Conservation (phyloP, 2,329 filamentous ascomycete genomes). For the Aspergillus hortae region DNA sequence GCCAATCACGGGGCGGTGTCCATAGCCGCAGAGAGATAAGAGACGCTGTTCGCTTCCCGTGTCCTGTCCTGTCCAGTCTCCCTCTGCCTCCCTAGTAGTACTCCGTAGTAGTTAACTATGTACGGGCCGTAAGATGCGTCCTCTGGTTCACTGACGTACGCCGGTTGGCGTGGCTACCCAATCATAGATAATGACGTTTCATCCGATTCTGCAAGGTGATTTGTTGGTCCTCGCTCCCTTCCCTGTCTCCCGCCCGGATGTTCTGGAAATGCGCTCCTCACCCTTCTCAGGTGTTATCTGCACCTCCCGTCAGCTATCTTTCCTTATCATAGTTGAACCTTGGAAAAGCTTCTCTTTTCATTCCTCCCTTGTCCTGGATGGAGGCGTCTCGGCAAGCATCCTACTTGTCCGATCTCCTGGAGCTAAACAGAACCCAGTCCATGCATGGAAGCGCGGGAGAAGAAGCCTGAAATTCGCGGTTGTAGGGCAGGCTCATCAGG, state of each 20-base stretch:
- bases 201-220: neutral
- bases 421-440: neutral
- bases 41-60: neutral
- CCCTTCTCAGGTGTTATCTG: neutral
- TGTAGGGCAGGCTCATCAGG: no score
- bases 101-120: no score
- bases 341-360: conserved; percentile 13
- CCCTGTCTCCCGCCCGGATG: neutral
- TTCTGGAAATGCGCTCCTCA: neutral
- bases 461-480: conserved; percentile 6
- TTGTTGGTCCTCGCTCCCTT: neutral
- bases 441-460: conserved; percentile 32
- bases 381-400: neutral
- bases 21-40: neutral
- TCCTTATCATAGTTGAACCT: conserved; percentile 1
- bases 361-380: neutral
- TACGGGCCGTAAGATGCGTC: no score
- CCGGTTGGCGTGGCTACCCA: neutral
- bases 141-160: neutral
- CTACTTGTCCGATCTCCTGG: conserved; percentile 1
- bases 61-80: neutral
- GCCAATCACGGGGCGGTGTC: neutral
- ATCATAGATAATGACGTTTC: neutral
- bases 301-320: neutral
- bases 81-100: neutral